Evolutionary conservation across 768 basidiomycete species (phyloP), one percentile per base, ranked within the genome.

Genomic region (Suillus fuscotomentosus): DNA sequence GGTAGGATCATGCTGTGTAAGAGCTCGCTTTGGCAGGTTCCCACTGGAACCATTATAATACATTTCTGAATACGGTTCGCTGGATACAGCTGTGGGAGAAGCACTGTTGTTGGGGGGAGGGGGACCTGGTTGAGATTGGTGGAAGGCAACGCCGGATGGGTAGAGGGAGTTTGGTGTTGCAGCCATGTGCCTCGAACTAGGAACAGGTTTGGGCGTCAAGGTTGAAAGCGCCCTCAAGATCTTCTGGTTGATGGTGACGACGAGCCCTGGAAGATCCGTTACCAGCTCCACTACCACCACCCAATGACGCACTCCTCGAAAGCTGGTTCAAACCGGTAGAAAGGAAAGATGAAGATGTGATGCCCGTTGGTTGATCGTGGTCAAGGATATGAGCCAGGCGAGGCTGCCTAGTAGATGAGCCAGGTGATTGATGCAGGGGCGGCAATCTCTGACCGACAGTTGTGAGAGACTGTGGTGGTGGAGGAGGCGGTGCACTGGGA

Each of bases 171-270:
- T 80, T 39, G 72, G 67, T 50, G 83, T 63, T 1, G 67, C 15
- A 15, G 72, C 70, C 60, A 72, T 74, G 57, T 68, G 73, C 17
- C 68, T 70, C 5, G 74, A 51, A 47, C 56, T 66, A 31, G 70
- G 9, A 43, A 71, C 10, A n/a, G 24, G 66, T 39, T 59, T 75
- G 73, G 5, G 62, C 36, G 66, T 79, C 79, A 60, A 76, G 75
- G 76, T 75, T 73, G 69, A 81, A 80, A 64, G 82, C 81, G 65
- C 81, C 79, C 65, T 91, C 89, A 50, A 90, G 76, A 78, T 90
- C 89, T 67, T 90, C 89, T 63, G 83, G 84, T 66, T 87, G 82
- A 74, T 88, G 89, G 71, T 87, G 89, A 69, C 88, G 86, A 67
- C 88, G 84, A 39, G 77, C 72, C 66, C 87, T 83, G 64, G 84